Conservation (phyloP, 345 rosid species). For the Cardamine resedifolia region DNA sequence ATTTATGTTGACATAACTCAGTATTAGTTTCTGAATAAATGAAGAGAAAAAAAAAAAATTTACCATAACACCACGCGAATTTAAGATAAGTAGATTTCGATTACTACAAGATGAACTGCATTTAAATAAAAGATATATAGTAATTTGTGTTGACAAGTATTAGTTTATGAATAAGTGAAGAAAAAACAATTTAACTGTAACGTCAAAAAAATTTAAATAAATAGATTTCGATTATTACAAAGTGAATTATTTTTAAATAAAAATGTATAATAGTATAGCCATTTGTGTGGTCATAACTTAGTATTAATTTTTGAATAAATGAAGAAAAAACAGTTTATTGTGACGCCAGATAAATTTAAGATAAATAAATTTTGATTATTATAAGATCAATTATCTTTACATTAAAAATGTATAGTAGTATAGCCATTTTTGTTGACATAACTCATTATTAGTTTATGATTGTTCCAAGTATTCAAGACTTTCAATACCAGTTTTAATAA, state of each 20-base stretch:
- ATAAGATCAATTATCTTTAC: not conserved
- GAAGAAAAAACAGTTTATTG: not conserved
- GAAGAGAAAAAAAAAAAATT: no score
- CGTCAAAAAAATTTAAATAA: not conserved
- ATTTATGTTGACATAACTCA: not conserved
- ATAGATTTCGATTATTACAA: not conserved
- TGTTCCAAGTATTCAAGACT: not conserved
- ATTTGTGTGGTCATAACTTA: no score
- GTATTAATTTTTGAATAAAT: no score
- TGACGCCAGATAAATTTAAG: not conserved
- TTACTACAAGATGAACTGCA: no score
- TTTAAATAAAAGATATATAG: no score
- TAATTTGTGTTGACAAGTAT: no score
- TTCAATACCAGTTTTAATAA: not conserved
- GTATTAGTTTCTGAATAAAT: no score
- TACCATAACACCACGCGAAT: no score
- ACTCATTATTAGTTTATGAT: not conserved
- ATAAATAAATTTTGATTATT: not conserved
- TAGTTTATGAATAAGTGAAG: no score
- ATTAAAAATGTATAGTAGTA: not conserved
- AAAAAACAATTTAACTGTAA: not conserved
- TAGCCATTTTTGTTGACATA: not conserved
- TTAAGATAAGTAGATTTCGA: no score
- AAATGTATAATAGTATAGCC: not conserved
- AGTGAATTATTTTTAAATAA: not conserved